Evolutionary conservation across 495 filamentous ascomycete genomes (phyloP).

Genomic region (Sabuloglossum arenarium): DNA sequence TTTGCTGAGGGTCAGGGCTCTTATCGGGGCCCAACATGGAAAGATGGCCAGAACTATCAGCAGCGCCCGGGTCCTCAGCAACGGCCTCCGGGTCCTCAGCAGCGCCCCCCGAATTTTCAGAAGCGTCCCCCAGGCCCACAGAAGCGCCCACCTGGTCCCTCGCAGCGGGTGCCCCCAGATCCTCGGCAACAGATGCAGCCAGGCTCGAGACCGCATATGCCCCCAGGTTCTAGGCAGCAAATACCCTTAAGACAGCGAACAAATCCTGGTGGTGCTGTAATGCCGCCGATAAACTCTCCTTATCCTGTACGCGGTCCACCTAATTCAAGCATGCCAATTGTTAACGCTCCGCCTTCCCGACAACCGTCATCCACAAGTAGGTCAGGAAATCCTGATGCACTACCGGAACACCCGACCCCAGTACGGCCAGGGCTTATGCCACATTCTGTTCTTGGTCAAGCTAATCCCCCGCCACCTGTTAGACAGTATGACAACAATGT

Average conservation of each 20-base stretch:
- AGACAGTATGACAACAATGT: constrained; percentile 44
- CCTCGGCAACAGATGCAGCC: background rate
- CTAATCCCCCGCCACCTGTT: constrained; percentile 43
- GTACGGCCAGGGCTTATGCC: constrained; percentile 55
- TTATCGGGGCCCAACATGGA: background rate
- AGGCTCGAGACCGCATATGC: background rate
- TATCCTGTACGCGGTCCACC: background rate
- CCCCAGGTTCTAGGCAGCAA: background rate
- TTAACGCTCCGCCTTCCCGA: background rate
- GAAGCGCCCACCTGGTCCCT: background rate
- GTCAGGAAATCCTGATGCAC: constrained; percentile 8
- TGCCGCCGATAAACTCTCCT: background rate
- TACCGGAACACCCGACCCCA: constrained; percentile 62
- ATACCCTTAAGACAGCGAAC: background rate
- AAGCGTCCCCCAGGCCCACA: background rate
- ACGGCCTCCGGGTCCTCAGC: background rate
- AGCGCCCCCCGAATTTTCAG: background rate
- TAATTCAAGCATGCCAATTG: background rate
- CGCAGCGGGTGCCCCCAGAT: background rate
- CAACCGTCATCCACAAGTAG: background rate
- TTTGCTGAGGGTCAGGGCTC: background rate
- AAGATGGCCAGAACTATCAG: background rate
- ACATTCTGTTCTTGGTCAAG: constrained; percentile 27
- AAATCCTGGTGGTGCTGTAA: background rate
- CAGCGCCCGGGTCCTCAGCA: background rate